Conservation (phyloP, 768 basidiomycete genomes). For the Fibroporia radiculosa region DNA sequence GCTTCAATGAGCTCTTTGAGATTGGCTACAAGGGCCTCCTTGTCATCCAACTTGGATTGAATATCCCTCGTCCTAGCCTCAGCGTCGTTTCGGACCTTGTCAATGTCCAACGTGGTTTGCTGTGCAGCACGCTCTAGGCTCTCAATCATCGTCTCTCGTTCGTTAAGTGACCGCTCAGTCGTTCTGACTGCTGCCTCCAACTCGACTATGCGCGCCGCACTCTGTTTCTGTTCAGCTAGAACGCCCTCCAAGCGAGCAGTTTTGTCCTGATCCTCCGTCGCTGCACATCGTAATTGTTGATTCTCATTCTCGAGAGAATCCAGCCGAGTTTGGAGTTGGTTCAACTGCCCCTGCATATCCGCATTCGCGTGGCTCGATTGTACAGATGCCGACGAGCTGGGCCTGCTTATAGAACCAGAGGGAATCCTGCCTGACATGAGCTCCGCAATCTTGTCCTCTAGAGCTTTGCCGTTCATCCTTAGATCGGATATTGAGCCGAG, state of each 20-base stretch:
- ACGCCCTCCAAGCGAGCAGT: conserved; percentile 19
- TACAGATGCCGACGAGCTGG: conserved; percentile 27
- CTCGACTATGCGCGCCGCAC: conserved; percentile 29
- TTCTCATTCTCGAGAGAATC: conserved; percentile 68
- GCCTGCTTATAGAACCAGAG: conserved; percentile 30
- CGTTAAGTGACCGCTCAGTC: conserved; percentile 35
- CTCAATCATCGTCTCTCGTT: conserved; percentile 37
- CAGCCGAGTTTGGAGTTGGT: conserved; percentile 39
- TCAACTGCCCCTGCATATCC: conserved; percentile 31
- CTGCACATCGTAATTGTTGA: conserved; percentile 37
- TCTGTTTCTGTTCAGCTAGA: conserved; percentile 39
- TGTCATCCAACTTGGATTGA: conserved; percentile 37
- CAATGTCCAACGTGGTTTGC: conserved; percentile 32
- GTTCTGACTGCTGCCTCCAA: conserved; percentile 36
- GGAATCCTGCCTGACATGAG: conserved; percentile 30
- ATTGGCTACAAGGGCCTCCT: conserved; percentile 34
- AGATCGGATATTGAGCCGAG: conserved; percentile 25
- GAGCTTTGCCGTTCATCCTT: conserved; percentile 29
- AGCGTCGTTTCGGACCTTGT: conserved; percentile 38
- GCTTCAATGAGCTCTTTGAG: conserved; percentile 47
- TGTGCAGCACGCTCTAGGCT: conserved; percentile 37
- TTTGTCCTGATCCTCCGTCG: conserved; percentile 12
- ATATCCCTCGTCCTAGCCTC: conserved; percentile 36
- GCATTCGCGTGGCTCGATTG: conserved; percentile 17
- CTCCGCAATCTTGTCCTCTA: conserved; percentile 43